Percentiles rank a stretch among this genome's conserved stretches.
These are phyloP conservation scores for Oryza officinalis DNA, from an alignment of 176 grass and related monocot species.

Conservation along the genomic window DNA sequence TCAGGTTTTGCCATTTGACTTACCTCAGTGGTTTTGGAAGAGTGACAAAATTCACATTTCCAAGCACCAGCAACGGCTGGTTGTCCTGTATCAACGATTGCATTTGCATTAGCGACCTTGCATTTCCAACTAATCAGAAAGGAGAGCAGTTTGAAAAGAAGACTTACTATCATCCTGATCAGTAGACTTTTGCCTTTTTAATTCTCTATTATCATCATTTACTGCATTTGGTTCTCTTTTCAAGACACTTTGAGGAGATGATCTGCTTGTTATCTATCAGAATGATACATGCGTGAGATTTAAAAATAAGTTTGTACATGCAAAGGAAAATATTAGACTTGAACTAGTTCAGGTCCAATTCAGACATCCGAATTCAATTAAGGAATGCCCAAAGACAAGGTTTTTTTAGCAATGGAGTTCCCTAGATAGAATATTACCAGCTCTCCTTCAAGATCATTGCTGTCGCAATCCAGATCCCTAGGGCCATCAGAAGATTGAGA, in stretches of 20 bases:
- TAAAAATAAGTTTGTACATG: neutral
- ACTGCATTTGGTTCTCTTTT: slow-evolving; percentile 41
- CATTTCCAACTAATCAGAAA: slow-evolving; percentile 9
- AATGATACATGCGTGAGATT: neutral
- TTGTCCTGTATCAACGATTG: slow-evolving; percentile 40
- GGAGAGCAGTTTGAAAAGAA: neutral
- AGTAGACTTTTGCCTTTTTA: slow-evolving; percentile 66
- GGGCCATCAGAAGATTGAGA: slow-evolving; percentile 63
- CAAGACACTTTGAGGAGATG: slow-evolving; percentile 39
- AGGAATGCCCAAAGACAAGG: neutral
- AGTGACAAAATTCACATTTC: slow-evolving; percentile 81
- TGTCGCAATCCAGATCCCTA: slow-evolving; percentile 67
- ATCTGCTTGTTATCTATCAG: slow-evolving; percentile 53
- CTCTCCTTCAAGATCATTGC: slow-evolving; percentile 65
- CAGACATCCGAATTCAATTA: neutral
- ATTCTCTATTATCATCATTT: slow-evolving; percentile 45
- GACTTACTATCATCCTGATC: slow-evolving; percentile 45
- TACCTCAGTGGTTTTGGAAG: slow-evolving; percentile 60
- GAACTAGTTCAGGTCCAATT: neutral
- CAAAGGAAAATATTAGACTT: neutral
- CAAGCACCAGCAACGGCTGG: slow-evolving; percentile 22
- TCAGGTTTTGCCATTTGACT: slow-evolving; percentile 2
- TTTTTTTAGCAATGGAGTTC: neutral
- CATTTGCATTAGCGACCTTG: neutral
- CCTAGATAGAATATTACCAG: slow-evolving; percentile 50